Evolutionary conservation across 176 grass and related monocot species (phyloP), one percentile per base, ranked within the genome.

Genomic region (Aechmea fasciata): DNA sequence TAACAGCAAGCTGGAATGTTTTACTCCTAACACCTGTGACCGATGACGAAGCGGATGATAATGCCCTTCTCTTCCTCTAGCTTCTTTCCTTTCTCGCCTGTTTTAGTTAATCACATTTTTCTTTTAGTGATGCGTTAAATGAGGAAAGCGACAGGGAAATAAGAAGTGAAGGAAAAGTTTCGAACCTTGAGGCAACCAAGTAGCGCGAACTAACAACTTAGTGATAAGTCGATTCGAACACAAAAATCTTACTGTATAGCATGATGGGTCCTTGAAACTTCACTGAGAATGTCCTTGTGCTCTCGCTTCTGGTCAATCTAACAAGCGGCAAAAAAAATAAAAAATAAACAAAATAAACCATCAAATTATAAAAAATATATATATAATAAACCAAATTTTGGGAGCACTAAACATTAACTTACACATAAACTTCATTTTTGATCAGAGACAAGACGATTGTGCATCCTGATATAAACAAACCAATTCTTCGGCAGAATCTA

Each of bases 101-200:
- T 51, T 82, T 79, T 72, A 29, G 23, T 69, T 66, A 7, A 68
- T 52, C 9, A 13, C 57, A 11, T 50, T 54, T 65, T 52, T 70
- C 70, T 69, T 24, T 69, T 24, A 71, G 52, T 71, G 49, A 48
- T 11, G 22, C 22, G 72, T 14, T 50, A 65, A 55, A 8, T 48
- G 25, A 67, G 48, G 26, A 79, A 11, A 63, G 12, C 1, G 0
- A 19, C 15, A 6, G 14, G 6, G 3, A 15, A 51, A 0, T 28
- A 67, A 57, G 15, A 20, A 76, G 10, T 11, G 65, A 29, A 67
- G 17, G 14, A 22, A 57, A 76, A 52, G n/a, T 33, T 22, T 2
- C 2, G 15, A 83, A 97, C 93, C 93, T 85, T 81, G 86, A 81
- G 93, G 93, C 93, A 97, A 90, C 93, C 93, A 97, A 57, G 93